phyloP scores from a whole-genome alignment of 257 asterid species.

The Rauvolfia tetraphylla region DNA sequence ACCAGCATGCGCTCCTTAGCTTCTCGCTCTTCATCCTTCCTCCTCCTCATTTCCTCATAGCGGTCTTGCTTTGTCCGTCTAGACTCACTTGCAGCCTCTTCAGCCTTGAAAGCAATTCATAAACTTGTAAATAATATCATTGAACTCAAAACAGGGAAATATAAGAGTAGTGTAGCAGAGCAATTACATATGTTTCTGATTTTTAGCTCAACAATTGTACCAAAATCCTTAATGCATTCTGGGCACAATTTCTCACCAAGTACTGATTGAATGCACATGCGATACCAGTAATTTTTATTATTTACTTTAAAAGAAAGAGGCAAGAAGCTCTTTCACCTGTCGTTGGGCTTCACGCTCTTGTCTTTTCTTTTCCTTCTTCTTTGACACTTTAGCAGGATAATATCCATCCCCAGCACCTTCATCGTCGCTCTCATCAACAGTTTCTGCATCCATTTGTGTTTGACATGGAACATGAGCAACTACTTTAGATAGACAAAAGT shows the following conservation, averaged over 20 bases:
- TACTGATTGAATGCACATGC: background rate
- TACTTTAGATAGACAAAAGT: background rate
- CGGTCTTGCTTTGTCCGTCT: slow-evolving; percentile 79
- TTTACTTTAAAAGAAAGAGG: background rate
- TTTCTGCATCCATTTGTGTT: slow-evolving; percentile 40
- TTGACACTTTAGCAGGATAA: slow-evolving; percentile 54
- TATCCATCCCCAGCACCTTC: slow-evolving; percentile 69
- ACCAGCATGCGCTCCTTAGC: slow-evolving; percentile 87
- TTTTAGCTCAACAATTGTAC: background rate
- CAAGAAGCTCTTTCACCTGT: slow-evolving; percentile 39
- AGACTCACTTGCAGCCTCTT: slow-evolving; percentile 68
- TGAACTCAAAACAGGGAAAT: background rate
- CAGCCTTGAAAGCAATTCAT: slow-evolving; percentile 54
- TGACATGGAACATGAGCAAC: background rate
- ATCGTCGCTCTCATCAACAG: slow-evolving; percentile 69
- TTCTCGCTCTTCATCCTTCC: slow-evolving; percentile 96
- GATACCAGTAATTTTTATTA: background rate
- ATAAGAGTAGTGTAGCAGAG: background rate
- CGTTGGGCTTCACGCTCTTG: slow-evolving; percentile 95
- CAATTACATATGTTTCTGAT: background rate
- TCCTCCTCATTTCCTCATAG: slow-evolving; percentile 92
- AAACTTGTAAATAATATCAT: slow-evolving; percentile 16
- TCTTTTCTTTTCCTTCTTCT: slow-evolving; percentile 79
- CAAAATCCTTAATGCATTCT: background rate
- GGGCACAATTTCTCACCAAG: background rate